Evolutionary conservation across 2,329 filamentous ascomycete species (phyloP).

Genomic region (Nemania serpens): DNA sequence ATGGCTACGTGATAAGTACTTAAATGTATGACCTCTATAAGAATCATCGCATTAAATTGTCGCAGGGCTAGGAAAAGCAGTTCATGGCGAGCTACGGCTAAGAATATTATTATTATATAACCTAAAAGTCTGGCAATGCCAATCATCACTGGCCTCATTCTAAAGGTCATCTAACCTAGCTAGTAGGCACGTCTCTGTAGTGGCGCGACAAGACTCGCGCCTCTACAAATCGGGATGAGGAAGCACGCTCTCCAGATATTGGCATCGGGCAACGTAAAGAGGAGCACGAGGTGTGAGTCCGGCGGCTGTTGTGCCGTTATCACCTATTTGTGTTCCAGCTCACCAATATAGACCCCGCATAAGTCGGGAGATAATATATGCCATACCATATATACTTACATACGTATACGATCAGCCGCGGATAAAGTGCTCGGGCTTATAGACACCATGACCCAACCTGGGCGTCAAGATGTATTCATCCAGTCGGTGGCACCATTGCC

Average conservation of each 20-base stretch:
- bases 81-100: no score
- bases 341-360: conserved; percentile 19
- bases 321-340: conserved; percentile 11
- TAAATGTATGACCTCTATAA: background rate
- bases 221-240: no score
- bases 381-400: background rate
- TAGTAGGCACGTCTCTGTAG: no score
- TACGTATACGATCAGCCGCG: conserved; percentile 2
- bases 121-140: no score
- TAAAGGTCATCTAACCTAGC: no score
- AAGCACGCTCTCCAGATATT: background rate
- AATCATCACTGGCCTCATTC: no score
- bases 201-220: no score
- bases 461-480: background rate
- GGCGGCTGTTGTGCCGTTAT: conserved; percentile 13
- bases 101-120: no score
- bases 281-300: background rate
- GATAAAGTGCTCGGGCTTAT: conserved; percentile 23
- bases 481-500: background rate
- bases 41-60: no score
- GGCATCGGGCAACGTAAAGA: background rate
- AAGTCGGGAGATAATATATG: conserved; percentile 17
- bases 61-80: no score
- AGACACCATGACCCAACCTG: background rate
- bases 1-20: background rate